Conservation (phyloP, 306 rosid species). For the Vigna mungo region DNA sequence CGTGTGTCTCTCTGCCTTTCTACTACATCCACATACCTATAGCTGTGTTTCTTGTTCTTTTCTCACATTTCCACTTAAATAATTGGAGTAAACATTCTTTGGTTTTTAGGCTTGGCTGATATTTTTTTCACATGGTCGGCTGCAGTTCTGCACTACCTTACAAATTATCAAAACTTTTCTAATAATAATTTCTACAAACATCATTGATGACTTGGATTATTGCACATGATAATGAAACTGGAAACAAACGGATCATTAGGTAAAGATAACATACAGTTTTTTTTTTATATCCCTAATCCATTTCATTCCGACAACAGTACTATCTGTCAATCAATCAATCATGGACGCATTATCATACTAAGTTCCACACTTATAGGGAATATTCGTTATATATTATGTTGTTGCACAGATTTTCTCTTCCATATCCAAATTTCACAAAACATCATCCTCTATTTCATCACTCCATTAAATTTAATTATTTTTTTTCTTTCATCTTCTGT, state of each 20-base stretch:
- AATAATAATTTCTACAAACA: neutral
- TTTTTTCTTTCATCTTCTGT: neutral
- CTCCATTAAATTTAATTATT: neutral
- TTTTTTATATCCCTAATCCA: slow-evolving; percentile 12
- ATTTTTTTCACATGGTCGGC: no score
- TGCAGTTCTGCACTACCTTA: no score
- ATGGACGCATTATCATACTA: slow-evolving; percentile 5
- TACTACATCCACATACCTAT: neutral
- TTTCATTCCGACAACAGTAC: slow-evolving; percentile 6
- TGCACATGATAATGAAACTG: neutral
- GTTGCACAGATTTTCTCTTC: neutral
- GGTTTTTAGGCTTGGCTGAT: no score
- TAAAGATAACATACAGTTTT: neutral
- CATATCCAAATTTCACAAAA: neutral
- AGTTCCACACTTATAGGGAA: slow-evolving; percentile 28
- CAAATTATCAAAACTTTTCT: no score
- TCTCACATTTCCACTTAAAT: neutral
- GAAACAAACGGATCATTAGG: slow-evolving; percentile 10
- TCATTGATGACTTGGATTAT: slow-evolving; percentile 22
- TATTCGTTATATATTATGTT: neutral
- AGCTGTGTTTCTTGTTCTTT: neutral
- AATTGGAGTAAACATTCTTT: neutral
- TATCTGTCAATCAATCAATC: slow-evolving; percentile 38
- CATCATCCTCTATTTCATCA: slow-evolving; percentile 2
- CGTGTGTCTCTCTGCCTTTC: slow-evolving; percentile 8